Conservation (phyloP, 192 early-diverging fungal species). For the Allomyces macrogynus region DNA sequence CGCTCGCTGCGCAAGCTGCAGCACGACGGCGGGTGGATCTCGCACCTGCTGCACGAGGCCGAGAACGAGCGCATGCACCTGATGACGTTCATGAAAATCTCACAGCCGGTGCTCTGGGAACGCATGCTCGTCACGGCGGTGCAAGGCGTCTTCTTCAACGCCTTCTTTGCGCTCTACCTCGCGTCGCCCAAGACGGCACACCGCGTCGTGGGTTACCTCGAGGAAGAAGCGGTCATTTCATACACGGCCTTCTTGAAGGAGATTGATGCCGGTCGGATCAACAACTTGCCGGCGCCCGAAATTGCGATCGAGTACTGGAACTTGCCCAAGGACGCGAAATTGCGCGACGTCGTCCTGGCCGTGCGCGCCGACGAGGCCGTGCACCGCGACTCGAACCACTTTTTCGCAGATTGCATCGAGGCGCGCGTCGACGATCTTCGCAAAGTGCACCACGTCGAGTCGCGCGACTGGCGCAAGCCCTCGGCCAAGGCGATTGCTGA, state of each 20-base stretch:
- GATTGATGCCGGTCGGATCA: constrained; percentile 54
- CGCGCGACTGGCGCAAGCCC: not conserved
- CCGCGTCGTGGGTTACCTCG: constrained; percentile 76
- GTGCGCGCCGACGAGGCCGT: constrained; percentile 74
- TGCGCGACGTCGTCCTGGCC: constrained; percentile 69
- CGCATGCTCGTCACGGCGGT: constrained; percentile 44
- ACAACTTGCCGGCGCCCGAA: constrained; percentile 53
- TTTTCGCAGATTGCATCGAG: constrained; percentile 48
- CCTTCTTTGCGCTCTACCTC: constrained; percentile 73
- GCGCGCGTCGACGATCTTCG: constrained; percentile 24
- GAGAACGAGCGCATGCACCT: constrained; percentile 70
- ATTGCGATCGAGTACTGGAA: constrained; percentile 39
- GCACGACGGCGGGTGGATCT: constrained; percentile 82
- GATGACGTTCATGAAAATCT: constrained; percentile 56
- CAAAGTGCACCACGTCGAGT: not conserved
- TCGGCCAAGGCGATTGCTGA: no score
- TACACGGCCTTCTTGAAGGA: constrained; percentile 72
- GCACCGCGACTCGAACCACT: constrained; percentile 82
- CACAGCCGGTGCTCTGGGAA: constrained; percentile 38
- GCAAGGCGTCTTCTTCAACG: constrained; percentile 81
- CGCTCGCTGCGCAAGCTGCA: constrained; percentile 49
- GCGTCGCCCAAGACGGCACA: constrained; percentile 59
- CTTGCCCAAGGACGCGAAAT: constrained; percentile 24
- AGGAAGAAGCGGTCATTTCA: constrained; percentile 80
- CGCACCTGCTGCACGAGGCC: constrained; percentile 72